Evolutionary conservation across 2,329 filamentous ascomycete species (phyloP), one percentile per base, ranked within the genome.

Genomic region (Eurotiales sp.): DNA sequence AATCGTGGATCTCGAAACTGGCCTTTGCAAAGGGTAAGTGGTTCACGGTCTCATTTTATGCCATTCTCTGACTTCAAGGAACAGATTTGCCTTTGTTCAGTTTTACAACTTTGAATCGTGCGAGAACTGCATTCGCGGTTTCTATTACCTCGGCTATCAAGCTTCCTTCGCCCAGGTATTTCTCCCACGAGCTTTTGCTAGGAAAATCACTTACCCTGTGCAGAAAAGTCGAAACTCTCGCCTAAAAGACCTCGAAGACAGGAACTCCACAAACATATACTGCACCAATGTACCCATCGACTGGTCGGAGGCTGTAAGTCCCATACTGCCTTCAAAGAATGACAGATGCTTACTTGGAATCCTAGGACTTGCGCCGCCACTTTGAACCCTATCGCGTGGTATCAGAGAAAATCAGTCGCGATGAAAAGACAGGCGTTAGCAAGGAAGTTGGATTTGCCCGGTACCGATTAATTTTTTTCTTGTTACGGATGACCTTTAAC

Each of bases 221-320:
- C 53, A 95, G 87, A 93, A 97, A 77, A 97, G 92, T 17, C 96
- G 97, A 75, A 99, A 99, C 72, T 91, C 91, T 59, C 90, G 95
- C 61, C 87, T 99, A 62, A 97, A 99, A 79, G 92, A 93, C 41
- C 88, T 97, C 64, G 87, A 91, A 51, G 92, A 99, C 64, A 88
- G 87, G 47, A 65, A 72, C 37, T 97, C 95, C 42, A 97, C 93
- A 58, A 99, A 99, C 68, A 82, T 99, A 57, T 99, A 99, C 72
- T 91, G 97, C 56, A 99, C 95, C 23, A 99, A 97, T 72, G 81
- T 99, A 40, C 93, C 93, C 30, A 91, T 92, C 72, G 83, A 85
- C 56, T 84, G 95, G 79, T 95, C 88, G 47, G 95, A 99, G 76
- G 85, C 89, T 61, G 90, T 92, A 71, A 67, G 86, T 46, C 8